Evolutionary conservation across 108 stramenopile genomes (phyloP), one percentile per base, ranked within the genome.

Genomic region (Cyclotella cryptica): DNA sequence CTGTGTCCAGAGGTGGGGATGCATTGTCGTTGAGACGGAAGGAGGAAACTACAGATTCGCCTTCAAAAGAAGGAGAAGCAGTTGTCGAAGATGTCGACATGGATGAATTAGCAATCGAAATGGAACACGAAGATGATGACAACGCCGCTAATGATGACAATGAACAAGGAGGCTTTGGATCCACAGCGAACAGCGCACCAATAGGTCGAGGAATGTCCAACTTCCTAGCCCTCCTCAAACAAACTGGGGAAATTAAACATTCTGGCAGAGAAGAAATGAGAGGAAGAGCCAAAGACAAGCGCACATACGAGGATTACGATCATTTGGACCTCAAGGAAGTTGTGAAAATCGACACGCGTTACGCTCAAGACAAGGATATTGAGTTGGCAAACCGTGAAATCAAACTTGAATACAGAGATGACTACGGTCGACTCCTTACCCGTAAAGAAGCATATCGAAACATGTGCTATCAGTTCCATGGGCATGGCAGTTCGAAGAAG

Each of bases 381-480:
- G 91, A 93, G 72, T 67, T 94, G 28, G 87, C 93, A n/a, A 83
- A 82, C 17, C 89, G 92, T 14, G 91, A 95, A 75, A 86, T 97
- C 75, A 98, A 97, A 72, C 84, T 99, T 5, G 98, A 99, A 71
- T 98, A 99, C 78, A 87, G 98, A 15, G 98, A 98, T 79, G 95
- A 98, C 45, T 84, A 93, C 71, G 98, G 99, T 21, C 89, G 94
- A 15, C 79, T 97, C 54, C 74, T 99, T 47, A 98, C 98, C 45
- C 72, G 93, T 22, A 98, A 98, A 72, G 98, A 98, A 77, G 97
- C 98, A 3, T 99, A 93, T 80, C 95, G 99, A 11, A 89, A 98
- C 62, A 82, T 99, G 60, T 96, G 95, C 64, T 98, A 98, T 85
- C 92, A 94, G 68, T 99, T 99, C 82, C 99, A 99, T 77, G 99